Conservation (phyloP, 208 protist species). For the Trypanosoma cruzi region DNA sequence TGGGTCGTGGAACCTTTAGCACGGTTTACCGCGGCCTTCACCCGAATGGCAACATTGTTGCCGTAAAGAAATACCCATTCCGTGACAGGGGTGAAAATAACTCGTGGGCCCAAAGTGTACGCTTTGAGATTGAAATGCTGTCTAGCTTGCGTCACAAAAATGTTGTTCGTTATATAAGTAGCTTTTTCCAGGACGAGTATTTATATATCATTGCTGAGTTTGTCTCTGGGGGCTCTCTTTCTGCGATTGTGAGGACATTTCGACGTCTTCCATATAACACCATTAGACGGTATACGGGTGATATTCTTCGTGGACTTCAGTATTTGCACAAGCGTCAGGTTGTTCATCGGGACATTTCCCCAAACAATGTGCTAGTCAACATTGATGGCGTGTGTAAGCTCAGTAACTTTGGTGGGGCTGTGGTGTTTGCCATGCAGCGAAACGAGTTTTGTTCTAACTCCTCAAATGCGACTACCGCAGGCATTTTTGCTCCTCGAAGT, state of each 20-base stretch:
- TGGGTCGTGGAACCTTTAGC: conserved; percentile 26
- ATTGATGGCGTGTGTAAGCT: conserved; percentile 73
- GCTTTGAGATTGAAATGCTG: conserved; percentile 63
- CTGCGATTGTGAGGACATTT: conserved; percentile 50
- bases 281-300: conserved; percentile 47
- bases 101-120: conserved; percentile 29
- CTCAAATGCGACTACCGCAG: background rate
- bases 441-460: background rate
- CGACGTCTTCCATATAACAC: conserved; percentile 38
- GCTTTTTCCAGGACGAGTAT: conserved; percentile 37
- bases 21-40: conserved; percentile 30
- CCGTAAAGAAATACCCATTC: conserved; percentile 49
- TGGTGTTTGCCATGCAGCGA: conserved; percentile 27
- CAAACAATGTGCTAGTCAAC: conserved; percentile 79
- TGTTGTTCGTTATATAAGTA: conserved; percentile 64
- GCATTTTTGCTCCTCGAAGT: background rate
- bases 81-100: conserved; percentile 21
- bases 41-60: conserved; percentile 51
- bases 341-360: conserved; percentile 77
- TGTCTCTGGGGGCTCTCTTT: conserved; percentile 65
- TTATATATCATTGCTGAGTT: conserved; percentile 75
- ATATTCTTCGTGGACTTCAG: conserved; percentile 60
- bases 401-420: conserved; percentile 73
- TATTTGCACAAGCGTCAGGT: conserved; percentile 69
- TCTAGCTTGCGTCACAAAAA: conserved; percentile 53